These are phyloP conservation scores for Xylaria sp. DNA, from an alignment of 2,329 filamentous ascomycete species.

Conservation along the genomic window DNA sequence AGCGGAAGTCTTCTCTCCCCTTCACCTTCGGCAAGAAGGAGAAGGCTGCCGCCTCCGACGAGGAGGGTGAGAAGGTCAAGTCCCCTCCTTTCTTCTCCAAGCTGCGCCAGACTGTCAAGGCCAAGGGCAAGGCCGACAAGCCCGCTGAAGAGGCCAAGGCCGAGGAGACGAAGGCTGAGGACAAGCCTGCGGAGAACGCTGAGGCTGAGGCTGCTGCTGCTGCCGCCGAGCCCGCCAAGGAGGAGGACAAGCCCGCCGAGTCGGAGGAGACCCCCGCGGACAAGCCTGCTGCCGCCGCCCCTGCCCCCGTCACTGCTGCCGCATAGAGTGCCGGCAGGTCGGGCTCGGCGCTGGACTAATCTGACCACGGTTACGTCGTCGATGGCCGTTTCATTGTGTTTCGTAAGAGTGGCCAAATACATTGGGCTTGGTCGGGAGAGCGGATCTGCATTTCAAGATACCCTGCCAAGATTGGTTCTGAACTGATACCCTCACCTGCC, in stretches of 20 bases:
- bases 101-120: constrained; percentile 47
- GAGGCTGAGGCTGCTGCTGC: constrained; percentile 33
- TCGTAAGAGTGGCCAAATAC: constrained; percentile 37
- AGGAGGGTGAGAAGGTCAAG: constrained; percentile 63
- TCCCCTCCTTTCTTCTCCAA: constrained; percentile 61
- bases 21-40: constrained; percentile 84
- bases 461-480: constrained; percentile 40
- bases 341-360: constrained; percentile 14
- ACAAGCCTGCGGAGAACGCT: constrained; percentile 29
- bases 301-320: constrained; percentile 39
- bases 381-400: constrained; percentile 31
- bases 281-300: constrained; percentile 17
- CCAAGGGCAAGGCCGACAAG: constrained; percentile 39
- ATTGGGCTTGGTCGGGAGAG: constrained; percentile 41
- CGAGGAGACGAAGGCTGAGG: constrained; percentile 31
- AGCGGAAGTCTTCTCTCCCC: constrained; percentile 77
- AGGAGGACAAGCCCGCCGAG: constrained; percentile 16
- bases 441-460: constrained; percentile 45
- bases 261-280: constrained; percentile 24
- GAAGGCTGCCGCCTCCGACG: constrained; percentile 57
- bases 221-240: constrained; percentile 25
- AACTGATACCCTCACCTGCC: constrained; percentile 40
- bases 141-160: constrained; percentile 31
- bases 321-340: constrained; percentile 35
- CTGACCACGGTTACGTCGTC: constrained; percentile 17